Evolutionary conservation across 257 asterid genomes (phyloP), one percentile per base, ranked within the genome.

Genomic region (Solanum sparsipilum): DNA sequence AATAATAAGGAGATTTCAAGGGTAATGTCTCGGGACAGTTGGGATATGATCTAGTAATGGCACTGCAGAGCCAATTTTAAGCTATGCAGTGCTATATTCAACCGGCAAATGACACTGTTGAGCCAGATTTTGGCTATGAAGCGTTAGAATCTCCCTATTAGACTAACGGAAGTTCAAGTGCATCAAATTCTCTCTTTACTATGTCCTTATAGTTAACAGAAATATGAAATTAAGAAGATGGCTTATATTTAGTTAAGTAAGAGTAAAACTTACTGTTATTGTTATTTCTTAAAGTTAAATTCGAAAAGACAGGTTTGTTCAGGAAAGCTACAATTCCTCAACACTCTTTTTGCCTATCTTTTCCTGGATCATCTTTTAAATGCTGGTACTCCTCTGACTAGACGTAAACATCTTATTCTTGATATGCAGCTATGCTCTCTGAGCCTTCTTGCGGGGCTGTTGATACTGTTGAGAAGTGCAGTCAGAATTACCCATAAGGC

Each of bases 401-500:
- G 75, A 13, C 27, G 25, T 74, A 46, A 46, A 81, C 32, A 1
- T 35, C 48, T n/a, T 13, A 2, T 35, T 65, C 87, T 87, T 76
- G 81, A 23, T 58, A 63, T 87, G 88, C 94, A 96, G 99, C 94
- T 97, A 6, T 97, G 98, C 86, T 97, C 98, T 1, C 71, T 96
- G 6, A 95, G 98, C 87, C 99, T 97, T 88, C 92, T 97, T 7
- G 98, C 98, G 0, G 99, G 99, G 73, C 91, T 97, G 0, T 18
- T 95, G 95, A 93, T 96, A 36, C 87, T 96, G 52, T 39, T 96
- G 76, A 90, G 99, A 73, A 93, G 99, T 58, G 99, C 99, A 9
- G 93, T 98, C 0, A 92, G 93, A 86, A 97, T 97, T 21, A 97
- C 99, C n/a, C 99, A 96, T 92, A 97, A 95, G 90, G 99, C 99